phyloP scores from a whole-genome alignment of 208 protist genomes.

The Tritrichomonas foetus region DNA sequence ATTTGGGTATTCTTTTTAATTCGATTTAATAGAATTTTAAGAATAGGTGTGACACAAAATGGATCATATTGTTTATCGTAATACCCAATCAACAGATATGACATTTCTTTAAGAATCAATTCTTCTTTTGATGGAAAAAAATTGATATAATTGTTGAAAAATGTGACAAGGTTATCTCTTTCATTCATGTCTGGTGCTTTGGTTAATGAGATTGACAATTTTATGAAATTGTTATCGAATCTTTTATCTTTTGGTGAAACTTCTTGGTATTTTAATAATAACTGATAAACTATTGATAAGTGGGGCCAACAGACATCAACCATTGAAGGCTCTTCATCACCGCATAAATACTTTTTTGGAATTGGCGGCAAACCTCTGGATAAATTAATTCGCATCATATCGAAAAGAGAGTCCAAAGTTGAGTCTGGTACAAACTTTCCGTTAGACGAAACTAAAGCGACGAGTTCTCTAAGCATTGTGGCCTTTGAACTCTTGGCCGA shows the following conservation, averaged over 20 bases:
- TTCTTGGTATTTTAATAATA: not conserved
- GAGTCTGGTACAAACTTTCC: not conserved
- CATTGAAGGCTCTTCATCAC: not conserved
- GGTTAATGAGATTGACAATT: not conserved
- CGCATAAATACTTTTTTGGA: not conserved
- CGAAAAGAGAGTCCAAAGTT: not conserved
- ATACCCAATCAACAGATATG: not conserved
- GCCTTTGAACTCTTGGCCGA: not conserved
- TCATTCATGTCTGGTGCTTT: not conserved
- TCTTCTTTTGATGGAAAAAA: not conserved
- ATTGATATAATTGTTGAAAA: not conserved
- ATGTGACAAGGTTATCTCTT: not conserved
- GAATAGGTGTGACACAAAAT: not conserved
- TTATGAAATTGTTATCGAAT: not conserved
- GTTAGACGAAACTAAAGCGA: not conserved
- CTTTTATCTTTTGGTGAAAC: not conserved
- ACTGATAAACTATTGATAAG: not conserved
- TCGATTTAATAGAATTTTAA: not conserved
- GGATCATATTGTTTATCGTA: not conserved
- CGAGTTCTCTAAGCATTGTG: not conserved
- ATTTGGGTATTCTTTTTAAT: not conserved
- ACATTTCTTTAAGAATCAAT: not conserved
- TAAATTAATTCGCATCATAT: not conserved
- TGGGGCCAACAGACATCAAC: conserved; percentile 5
- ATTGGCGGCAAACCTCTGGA: not conserved